Evolutionary conservation across 2,329 filamentous ascomycete species (phyloP).

Genomic region (Bretziella fagacearum): DNA sequence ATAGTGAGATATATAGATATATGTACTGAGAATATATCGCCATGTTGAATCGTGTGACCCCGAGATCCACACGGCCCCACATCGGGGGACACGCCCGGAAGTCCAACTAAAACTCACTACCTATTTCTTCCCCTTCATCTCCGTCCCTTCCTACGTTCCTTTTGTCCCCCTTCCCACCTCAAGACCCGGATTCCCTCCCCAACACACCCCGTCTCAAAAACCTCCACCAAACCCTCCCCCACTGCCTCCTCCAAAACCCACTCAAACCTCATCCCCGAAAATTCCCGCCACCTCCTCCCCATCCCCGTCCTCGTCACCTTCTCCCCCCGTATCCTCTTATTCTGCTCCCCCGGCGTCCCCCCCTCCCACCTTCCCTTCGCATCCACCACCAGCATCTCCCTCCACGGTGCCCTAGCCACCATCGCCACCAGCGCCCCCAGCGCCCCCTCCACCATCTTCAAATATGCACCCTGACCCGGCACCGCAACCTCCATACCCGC

Average conservation of each 20-base stretch:
- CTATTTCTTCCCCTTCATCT: neutral
- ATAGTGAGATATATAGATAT: no score
- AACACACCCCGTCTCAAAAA: slow-evolving; percentile 61
- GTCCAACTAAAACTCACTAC: neutral
- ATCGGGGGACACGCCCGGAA: neutral
- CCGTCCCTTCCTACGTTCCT: neutral
- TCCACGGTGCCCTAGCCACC: slow-evolving; percentile 38
- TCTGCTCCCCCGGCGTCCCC: slow-evolving; percentile 21
- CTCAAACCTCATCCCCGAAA: slow-evolving; percentile 51
- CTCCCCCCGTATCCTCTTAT: slow-evolving; percentile 37
- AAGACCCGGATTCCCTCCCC: slow-evolving; percentile 33
- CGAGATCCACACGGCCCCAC: no score
- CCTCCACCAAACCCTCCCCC: slow-evolving; percentile 51
- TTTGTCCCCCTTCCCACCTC: neutral
- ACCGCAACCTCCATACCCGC: slow-evolving; percentile 39
- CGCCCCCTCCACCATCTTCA: slow-evolving; percentile 44
- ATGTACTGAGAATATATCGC: no score
- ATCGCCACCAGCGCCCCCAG: slow-evolving; percentile 25
- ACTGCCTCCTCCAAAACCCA: slow-evolving; percentile 57
- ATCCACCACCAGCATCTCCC: slow-evolving; percentile 44
- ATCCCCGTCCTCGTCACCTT: slow-evolving; percentile 21
- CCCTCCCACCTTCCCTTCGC: slow-evolving; percentile 47
- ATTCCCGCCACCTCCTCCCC: slow-evolving; percentile 53
- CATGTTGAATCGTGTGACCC: no score
- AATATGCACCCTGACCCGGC: slow-evolving; percentile 47